Evolutionary conservation across 2,329 filamentous ascomycete species (phyloP).

Genomic region (Pezicula rhizophila): DNA sequence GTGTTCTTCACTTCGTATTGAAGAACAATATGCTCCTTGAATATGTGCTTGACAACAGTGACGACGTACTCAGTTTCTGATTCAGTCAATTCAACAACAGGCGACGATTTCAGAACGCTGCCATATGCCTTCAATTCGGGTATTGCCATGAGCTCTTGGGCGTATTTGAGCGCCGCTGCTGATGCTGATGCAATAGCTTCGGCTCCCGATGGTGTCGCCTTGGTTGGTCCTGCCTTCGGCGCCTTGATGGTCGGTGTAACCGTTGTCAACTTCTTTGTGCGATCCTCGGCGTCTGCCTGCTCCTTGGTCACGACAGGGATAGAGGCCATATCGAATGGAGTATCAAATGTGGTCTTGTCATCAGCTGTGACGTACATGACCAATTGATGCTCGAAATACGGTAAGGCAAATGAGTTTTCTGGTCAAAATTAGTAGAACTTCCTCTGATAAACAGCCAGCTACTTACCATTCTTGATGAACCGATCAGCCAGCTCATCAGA

Average conservation of each 20-base stretch:
- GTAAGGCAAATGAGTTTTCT: slow-evolving; percentile 94
- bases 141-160: slow-evolving; percentile 79
- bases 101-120: slow-evolving; percentile 83
- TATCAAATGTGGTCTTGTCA: slow-evolving; percentile 76
- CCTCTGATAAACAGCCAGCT: slow-evolving; percentile 9
- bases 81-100: slow-evolving; percentile 83
- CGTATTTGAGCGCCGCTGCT: slow-evolving; percentile 80
- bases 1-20: slow-evolving; percentile 99
- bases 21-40: slow-evolving; percentile 92
- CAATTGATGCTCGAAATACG: slow-evolving; percentile 92
- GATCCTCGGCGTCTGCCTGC: slow-evolving; percentile 91
- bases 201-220: slow-evolving; percentile 60
- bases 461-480: slow-evolving; percentile 87
- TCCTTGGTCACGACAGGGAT: slow-evolving; percentile 93
- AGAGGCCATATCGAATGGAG: slow-evolving; percentile 82
- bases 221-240: slow-evolving; percentile 72
- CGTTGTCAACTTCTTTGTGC: slow-evolving; percentile 93
- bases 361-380: slow-evolving; percentile 96
- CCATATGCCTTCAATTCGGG: slow-evolving; percentile 90
- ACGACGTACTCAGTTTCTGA: slow-evolving; percentile 98
- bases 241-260: slow-evolving; percentile 91
- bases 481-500: slow-evolving; percentile 71
- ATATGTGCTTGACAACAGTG: slow-evolving; percentile 88
- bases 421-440: slow-evolving; percentile 23
- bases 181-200: slow-evolving; percentile 72